phyloP scores from a whole-genome alignment of 2,329 filamentous ascomycete genomes.

The Albophoma yamanashiensis region DNA sequence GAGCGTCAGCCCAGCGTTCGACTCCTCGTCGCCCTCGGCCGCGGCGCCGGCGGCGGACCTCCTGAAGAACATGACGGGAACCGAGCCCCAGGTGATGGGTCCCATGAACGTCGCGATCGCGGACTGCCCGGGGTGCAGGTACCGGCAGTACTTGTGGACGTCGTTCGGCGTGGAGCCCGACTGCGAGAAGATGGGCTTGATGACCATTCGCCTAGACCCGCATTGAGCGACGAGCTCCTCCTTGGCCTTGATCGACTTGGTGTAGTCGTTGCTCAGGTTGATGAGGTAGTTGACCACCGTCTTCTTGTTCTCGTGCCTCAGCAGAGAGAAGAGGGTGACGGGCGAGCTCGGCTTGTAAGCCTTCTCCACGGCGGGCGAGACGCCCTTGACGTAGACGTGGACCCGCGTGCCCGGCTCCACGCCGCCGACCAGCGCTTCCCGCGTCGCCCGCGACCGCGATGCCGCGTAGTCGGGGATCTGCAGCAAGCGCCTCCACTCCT shows the following conservation, averaged over 20 bases:
- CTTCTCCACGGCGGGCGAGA: constrained; percentile 31
- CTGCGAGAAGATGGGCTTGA: constrained; percentile 86
- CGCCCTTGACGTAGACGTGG: constrained; percentile 57
- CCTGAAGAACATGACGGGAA: constrained; percentile 84
- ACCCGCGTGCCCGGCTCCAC: constrained; percentile 77
- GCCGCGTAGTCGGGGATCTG: constrained; percentile 85
- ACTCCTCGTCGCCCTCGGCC: constrained; percentile 30
- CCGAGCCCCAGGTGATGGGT: constrained; percentile 84
- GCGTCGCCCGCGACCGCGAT: constrained; percentile 62
- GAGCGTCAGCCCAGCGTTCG: constrained; percentile 51
- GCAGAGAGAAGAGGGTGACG: constrained; percentile 70
- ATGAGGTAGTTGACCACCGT: constrained; percentile 85
- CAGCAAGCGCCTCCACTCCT: constrained; percentile 79
- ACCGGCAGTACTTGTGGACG: constrained; percentile 94
- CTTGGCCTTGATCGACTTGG: constrained; percentile 76
- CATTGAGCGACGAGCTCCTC: constrained; percentile 87
- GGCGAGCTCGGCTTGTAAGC: constrained; percentile 43
- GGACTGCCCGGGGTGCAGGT: constrained; percentile 79
- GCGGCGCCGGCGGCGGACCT: constrained; percentile 34
- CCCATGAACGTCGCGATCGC: constrained; percentile 84
- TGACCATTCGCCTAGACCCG: constrained; percentile 73
- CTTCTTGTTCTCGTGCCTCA: constrained; percentile 92
- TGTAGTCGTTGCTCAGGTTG: constrained; percentile 67
- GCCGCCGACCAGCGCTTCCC: constrained; percentile 82
- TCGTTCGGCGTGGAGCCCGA: constrained; percentile 89